phyloP scores from a whole-genome alignment of 768 basidiomycete species.

The Suillus sp. region DNA sequence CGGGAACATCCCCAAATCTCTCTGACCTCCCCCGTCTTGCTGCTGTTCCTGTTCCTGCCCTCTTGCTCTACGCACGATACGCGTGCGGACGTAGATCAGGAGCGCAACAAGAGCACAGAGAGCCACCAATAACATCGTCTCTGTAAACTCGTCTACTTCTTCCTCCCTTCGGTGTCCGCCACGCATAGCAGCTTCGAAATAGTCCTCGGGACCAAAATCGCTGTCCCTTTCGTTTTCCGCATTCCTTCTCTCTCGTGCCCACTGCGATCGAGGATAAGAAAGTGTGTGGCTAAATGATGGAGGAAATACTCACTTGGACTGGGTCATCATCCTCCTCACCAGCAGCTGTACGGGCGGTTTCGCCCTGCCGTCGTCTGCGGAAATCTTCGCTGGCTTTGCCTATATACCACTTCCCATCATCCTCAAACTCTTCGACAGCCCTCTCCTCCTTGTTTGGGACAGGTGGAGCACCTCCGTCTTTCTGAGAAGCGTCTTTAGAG shows the following conservation, averaged over 20 bases:
- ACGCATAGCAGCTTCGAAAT: slow-evolving; percentile 69
- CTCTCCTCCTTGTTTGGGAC: slow-evolving; percentile 22
- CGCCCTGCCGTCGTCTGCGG: slow-evolving; percentile 51
- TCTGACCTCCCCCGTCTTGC: slow-evolving; percentile 35
- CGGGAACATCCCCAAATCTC: slow-evolving; percentile 56
- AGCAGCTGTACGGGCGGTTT: slow-evolving; percentile 33
- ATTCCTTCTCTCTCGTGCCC: slow-evolving; percentile 74
- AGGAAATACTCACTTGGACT: slow-evolving; percentile 55
- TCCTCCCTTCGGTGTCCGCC: slow-evolving; percentile 62
- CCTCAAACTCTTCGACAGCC: slow-evolving; percentile 31
- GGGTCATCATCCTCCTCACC: slow-evolving; percentile 73
- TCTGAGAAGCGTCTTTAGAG: slow-evolving; percentile 15
- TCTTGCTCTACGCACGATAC: slow-evolving; percentile 73
- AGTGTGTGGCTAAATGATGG: neutral
- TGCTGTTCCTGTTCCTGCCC: slow-evolving; percentile 56
- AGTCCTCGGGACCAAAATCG: slow-evolving; percentile 82
- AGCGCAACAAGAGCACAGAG: slow-evolving; percentile 74
- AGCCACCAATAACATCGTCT: slow-evolving; percentile 77
- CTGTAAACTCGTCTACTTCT: slow-evolving; percentile 70
- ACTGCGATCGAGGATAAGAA: slow-evolving; percentile 43
- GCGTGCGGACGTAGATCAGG: slow-evolving; percentile 77
- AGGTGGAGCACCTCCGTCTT: slow-evolving; percentile 13
- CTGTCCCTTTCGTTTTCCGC: slow-evolving; percentile 72
- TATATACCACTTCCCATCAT: slow-evolving; percentile 78
- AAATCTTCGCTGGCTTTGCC: slow-evolving; percentile 84